Base-by-base conservation (phyloP, 2,329 filamentous ascomycete genomes). In the Diaporthe sp. region DNA sequence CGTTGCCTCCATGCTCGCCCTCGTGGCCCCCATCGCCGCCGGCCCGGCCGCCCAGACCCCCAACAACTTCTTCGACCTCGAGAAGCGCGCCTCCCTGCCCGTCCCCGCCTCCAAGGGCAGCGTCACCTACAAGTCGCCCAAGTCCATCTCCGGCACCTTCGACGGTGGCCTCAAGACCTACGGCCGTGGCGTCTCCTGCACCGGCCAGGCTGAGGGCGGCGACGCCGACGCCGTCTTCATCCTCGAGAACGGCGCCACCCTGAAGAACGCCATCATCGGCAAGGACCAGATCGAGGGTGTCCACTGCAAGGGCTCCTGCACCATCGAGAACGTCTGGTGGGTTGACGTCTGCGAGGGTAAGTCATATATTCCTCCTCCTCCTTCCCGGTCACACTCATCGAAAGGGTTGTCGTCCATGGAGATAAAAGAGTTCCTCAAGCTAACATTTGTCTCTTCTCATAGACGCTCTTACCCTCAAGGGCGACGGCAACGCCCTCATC, bases 201-300 rank as follows among this genome's bases (percentile, higher is more conserved):
- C 72, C 20, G 78, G 70, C n/a, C 79, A 80, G 57, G 22, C 2
- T 1, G 77, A 79, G 71, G 77, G 76, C 42, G 81, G 80, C 28
- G 80, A 82, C 31, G 68, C 76, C 28, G 82, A 86, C 77, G 87
- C 88, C 47, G 87, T 90, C 77, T 90, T 90, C 85, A 82, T 87
- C 73, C 81, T 90, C 67, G 83, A 86, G 80, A 82, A 86, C 65
- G 88, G 88, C 58, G 88, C 85, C 28, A 87, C 85, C 28, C 82
- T 90, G n/a, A 86, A 83, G 78, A 89, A 90, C 79, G 87, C 86
- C 78, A 87, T 90, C 79, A 88, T 89, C 73, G 87, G 88, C 28
- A 83, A 85, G 20, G 85, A 87, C 77, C 83, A 88, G 76, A 84
- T 85, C 71, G 87, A 88, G 80, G 87, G 85, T 73, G 83, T 89